These are phyloP conservation scores for Megacollybia marginata DNA, from an alignment of 768 basidiomycete species.

Conservation along the genomic window DNA sequence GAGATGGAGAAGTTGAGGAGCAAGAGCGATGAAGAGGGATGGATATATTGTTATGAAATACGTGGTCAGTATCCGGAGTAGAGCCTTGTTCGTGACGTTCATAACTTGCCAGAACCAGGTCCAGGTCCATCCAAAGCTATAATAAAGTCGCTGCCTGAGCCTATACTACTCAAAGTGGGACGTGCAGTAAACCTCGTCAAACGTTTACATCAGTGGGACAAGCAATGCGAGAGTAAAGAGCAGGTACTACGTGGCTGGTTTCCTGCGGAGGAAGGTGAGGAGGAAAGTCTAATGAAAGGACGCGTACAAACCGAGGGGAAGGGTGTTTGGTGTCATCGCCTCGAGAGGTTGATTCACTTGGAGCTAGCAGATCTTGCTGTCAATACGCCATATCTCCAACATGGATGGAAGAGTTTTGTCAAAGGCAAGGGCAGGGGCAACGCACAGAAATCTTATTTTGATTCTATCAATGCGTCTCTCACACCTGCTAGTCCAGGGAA, in stretches of 20 bases:
- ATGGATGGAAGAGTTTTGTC: slow-evolving; percentile 33
- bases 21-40: slow-evolving; percentile 56
- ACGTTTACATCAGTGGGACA: slow-evolving; percentile 73
- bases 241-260: slow-evolving; percentile 70
- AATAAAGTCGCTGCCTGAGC: slow-evolving; percentile 17
- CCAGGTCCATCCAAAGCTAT: slow-evolving; percentile 6
- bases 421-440: slow-evolving; percentile 9
- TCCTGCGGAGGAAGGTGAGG: slow-evolving; percentile 40
- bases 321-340: slow-evolving; percentile 61
- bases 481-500: background rate
- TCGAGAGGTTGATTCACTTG: slow-evolving; percentile 77
- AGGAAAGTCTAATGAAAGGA: slow-evolving; percentile 54
- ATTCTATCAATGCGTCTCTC: slow-evolving; percentile 1
- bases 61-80: slow-evolving; percentile 37
- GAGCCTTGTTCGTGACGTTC: background rate
- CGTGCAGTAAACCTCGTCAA: slow-evolving; percentile 67
- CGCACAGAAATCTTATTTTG: slow-evolving; percentile 7
- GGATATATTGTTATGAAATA: slow-evolving; percentile 80
- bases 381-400: slow-evolving; percentile 52
- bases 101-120: background rate
- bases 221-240: slow-evolving; percentile 73
- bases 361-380: slow-evolving; percentile 66
- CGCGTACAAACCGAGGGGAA: slow-evolving; percentile 53
- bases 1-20: slow-evolving; percentile 42
- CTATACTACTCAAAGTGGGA: slow-evolving; percentile 72